Evolutionary conservation across 2,329 filamentous ascomycete genomes (phyloP).

Genomic region (Venturia carpophila): DNA sequence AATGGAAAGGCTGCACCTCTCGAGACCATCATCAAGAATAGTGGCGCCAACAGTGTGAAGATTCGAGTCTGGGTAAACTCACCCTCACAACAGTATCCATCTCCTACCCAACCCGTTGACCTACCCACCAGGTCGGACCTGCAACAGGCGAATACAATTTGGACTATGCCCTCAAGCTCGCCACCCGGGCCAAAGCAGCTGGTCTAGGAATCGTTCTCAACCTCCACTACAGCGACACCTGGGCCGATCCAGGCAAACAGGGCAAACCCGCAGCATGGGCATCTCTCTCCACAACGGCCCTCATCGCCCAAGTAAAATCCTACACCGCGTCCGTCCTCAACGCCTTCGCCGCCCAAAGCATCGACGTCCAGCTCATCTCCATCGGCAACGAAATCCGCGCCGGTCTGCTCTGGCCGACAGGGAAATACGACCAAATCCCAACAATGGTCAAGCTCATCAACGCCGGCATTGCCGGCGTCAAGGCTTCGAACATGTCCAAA

Average conservation of each 20-base stretch:
- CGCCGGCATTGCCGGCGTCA: constrained; percentile 56
- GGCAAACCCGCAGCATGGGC: constrained; percentile 55
- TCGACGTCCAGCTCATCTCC: constrained; percentile 55
- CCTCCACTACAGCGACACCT: constrained; percentile 61
- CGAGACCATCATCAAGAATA: constrained; percentile 12
- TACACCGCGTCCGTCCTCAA: constrained; percentile 59
- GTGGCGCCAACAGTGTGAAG: constrained; percentile 17
- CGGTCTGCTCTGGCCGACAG: constrained; percentile 60
- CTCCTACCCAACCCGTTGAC: background rate
- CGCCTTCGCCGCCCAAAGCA: constrained; percentile 46
- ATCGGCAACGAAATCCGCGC: constrained; percentile 67
- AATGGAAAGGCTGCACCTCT: background rate
- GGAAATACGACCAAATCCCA: constrained; percentile 32
- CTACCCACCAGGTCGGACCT: constrained; percentile 48
- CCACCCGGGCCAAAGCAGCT: constrained; percentile 54
- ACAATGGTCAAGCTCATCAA: constrained; percentile 59
- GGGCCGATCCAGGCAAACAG: constrained; percentile 62
- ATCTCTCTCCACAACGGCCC: constrained; percentile 47
- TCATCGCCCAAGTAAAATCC: constrained; percentile 58
- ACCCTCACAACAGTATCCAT: background rate
- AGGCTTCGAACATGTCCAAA: constrained; percentile 49
- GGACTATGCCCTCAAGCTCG: constrained; percentile 62
- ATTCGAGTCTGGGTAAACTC: constrained; percentile 10
- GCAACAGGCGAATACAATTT: constrained; percentile 58
- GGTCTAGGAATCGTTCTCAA: constrained; percentile 56